Percentiles rank a stretch among this genome's conserved stretches.
phyloP scores from a whole-genome alignment of 108 stramenopile species.

The Cyclostephanos tholiformis region DNA sequence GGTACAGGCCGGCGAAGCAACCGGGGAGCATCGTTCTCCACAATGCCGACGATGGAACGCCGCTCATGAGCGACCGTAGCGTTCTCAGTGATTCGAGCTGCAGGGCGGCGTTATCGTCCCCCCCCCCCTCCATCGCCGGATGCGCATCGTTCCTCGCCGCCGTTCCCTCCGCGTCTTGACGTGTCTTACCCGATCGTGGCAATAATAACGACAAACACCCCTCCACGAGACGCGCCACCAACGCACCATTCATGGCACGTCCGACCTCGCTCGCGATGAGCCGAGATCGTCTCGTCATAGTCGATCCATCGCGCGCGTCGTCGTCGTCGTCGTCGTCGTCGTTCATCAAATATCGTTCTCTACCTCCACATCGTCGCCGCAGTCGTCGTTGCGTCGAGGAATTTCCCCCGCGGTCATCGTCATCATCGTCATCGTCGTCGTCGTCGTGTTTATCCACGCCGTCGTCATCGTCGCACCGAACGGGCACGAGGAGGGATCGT shows the following conservation, averaged over 20 bases:
- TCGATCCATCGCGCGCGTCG: background rate
- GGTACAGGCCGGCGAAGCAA: constrained; percentile 48
- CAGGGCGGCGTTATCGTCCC: constrained; percentile 13
- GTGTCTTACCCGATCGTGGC: no score
- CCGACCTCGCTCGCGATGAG: constrained; percentile 27
- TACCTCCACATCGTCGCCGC: background rate
- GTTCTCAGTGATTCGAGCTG: constrained; percentile 42
- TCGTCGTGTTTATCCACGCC: background rate
- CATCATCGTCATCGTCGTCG: background rate
- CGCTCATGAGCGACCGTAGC: constrained; percentile 23
- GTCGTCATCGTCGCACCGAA: background rate
- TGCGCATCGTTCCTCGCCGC: no score
- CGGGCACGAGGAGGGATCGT: constrained; percentile 17
- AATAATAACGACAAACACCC: constrained; percentile 38
- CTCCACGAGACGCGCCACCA: constrained; percentile 46
- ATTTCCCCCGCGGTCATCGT: background rate
- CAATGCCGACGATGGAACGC: constrained; percentile 29
- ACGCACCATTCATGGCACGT: constrained; percentile 42
- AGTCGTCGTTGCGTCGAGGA: background rate
- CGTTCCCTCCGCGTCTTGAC: no score
- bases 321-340: background rate
- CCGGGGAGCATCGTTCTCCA: constrained; percentile 52
- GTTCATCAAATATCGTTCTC: background rate
- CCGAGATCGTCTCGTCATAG: background rate
- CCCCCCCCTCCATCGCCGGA: background rate